These are phyloP conservation scores for Clonostachys rhizophaga DNA, from an alignment of 2,329 filamentous ascomycete species.

Conservation along the genomic window DNA sequence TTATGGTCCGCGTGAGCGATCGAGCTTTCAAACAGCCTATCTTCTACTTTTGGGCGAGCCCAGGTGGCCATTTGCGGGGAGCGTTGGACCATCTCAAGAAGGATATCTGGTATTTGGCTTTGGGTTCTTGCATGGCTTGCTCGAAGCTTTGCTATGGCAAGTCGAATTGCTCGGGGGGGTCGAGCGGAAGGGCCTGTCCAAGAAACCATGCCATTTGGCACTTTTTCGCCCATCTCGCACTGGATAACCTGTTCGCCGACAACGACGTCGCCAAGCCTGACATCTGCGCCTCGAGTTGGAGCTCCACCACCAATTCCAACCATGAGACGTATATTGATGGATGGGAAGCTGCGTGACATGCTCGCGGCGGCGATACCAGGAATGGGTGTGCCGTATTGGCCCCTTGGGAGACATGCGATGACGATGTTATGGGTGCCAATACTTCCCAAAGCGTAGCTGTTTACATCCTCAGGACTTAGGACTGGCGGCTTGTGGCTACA, in stretches of 20 bases:
- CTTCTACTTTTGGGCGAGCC: too few species aligned
- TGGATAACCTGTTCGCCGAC: background rate
- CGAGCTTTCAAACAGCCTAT: background rate
- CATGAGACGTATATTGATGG: background rate
- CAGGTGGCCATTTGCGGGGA: too few species aligned
- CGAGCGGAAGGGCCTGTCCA: background rate
- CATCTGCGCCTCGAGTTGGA: background rate
- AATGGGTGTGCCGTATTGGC: conserved; percentile 4
- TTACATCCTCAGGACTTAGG: conserved; percentile 5
- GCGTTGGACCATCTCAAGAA: background rate
- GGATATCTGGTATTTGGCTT: too few species aligned
- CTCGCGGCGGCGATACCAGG: conserved; percentile 1
- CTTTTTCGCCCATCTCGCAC: background rate
- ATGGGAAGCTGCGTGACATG: background rate
- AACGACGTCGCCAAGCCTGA: background rate
- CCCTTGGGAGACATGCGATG: conserved; percentile 7
- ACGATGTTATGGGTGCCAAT: conserved; percentile 9
- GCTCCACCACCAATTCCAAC: background rate
- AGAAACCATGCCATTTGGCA: background rate
- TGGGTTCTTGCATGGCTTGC: background rate
- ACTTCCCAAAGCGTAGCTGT: conserved; percentile 7
- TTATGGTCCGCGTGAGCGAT: background rate
- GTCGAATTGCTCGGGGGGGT: background rate
- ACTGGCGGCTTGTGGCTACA: conserved; percentile 2
- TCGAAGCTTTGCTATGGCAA: background rate